phyloP scores from a whole-genome alignment of 164 flowering plant genomes.

The Akebia trifoliata region DNA sequence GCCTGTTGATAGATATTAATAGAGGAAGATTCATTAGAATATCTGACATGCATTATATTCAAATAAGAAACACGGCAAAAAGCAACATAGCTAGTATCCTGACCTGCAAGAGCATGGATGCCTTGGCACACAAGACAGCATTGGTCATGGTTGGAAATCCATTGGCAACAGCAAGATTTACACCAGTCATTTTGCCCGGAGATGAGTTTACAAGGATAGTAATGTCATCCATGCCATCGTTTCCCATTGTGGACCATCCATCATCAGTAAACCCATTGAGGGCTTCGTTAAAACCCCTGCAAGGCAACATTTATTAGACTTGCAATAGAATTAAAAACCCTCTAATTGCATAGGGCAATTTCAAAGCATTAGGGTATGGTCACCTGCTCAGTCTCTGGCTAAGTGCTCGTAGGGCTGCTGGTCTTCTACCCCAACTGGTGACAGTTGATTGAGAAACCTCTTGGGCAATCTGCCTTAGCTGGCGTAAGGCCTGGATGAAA shows the following conservation, averaged over 20 bases:
- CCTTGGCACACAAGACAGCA: conserved; percentile 87
- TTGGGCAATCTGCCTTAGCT: conserved; percentile 80
- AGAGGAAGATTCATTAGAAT: no score
- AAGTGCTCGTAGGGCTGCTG: conserved; percentile 78
- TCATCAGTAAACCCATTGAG: conserved; percentile 93
- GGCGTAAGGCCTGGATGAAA: conserved; percentile 74
- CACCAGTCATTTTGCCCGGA: conserved; percentile 71
- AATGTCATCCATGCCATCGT: conserved; percentile 89
- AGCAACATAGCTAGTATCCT: conserved; percentile 4
- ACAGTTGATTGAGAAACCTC: conserved; percentile 69
- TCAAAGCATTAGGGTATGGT: not conserved
- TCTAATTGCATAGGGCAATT: not conserved
- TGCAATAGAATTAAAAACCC: not conserved
- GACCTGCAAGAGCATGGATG: conserved; percentile 98
- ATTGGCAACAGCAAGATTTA: conserved; percentile 51
- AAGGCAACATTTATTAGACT: conserved; percentile 9
- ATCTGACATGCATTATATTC: no score
- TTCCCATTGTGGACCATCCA: conserved; percentile 87
- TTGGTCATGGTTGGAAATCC: conserved; percentile 64
- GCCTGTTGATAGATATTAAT: no score
- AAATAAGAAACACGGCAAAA: no score
- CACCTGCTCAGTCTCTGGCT: conserved; percentile 89
- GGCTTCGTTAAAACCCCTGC: conserved; percentile 94
- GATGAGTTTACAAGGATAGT: conserved; percentile 81
- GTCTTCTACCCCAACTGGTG: conserved; percentile 73